These are phyloP conservation scores for Adansonia madagascariensis DNA, from an alignment of 441 rosid species.

Conservation along the genomic window DNA sequence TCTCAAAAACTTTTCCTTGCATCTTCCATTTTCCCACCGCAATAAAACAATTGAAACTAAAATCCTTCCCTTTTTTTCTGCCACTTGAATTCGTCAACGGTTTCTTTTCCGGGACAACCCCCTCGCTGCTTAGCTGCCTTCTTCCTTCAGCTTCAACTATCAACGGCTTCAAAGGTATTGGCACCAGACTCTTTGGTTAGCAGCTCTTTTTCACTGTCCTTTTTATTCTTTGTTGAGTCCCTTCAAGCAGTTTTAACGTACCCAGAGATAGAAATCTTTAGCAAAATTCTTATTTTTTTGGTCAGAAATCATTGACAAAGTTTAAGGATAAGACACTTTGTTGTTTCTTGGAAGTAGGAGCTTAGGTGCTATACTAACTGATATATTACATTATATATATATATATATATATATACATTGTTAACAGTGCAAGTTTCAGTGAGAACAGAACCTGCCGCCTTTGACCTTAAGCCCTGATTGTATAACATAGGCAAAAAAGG, in stretches of 20 bases:
- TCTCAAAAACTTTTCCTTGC: neutral
- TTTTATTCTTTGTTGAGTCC: neutral
- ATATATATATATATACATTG: no score
- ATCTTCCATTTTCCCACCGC: neutral
- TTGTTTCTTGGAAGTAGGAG: neutral
- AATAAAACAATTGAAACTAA: neutral
- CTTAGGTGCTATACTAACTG: neutral
- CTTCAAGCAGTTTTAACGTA: neutral
- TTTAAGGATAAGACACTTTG: neutral
- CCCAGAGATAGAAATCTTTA: neutral
- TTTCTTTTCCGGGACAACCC: neutral
- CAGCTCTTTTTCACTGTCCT: neutral
- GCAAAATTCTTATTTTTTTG: no score
- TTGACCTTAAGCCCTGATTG: no score
- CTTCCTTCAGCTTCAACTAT: neutral
- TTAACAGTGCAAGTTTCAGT: neutral
- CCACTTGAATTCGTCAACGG: neutral
- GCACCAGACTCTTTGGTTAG: neutral
- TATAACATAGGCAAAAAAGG: neutral
- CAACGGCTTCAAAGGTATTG: neutral
- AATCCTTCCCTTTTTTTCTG: neutral
- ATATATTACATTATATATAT: no score
- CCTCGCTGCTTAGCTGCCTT: neutral
- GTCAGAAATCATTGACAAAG: neutral
- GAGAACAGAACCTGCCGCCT: neutral